A percentile compares a stretch with the other conserved stretches of the same genome.
These are phyloP conservation scores for Mortierella sp. DNA, from an alignment of 371 early-diverging fungal species.

Conservation along the genomic window DNA sequence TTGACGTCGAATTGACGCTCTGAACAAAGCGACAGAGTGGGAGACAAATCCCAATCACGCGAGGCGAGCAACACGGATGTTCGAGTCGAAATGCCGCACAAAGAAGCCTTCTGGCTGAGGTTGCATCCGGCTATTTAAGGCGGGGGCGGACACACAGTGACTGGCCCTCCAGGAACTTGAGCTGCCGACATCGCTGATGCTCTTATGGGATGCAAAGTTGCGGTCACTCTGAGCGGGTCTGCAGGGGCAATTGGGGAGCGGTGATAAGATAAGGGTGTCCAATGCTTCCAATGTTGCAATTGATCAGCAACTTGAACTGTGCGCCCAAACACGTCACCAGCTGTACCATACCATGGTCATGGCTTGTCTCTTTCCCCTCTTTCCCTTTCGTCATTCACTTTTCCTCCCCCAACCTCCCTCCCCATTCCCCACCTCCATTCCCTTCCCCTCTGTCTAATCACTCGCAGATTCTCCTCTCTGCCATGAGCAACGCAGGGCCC, in stretches of 20 bases:
- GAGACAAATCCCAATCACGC: conserved; percentile 56
- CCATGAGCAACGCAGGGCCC: conserved; percentile 11
- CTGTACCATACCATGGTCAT: too few relatives aligned
- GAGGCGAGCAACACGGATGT: conserved; percentile 55
- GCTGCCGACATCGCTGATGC: too few relatives aligned
- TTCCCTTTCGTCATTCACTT: background rate
- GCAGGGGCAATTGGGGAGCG: too few relatives aligned
- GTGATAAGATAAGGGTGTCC: too few relatives aligned
- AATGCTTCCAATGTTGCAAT: too few relatives aligned
- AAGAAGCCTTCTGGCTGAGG: conserved; percentile 15
- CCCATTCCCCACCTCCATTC: too few relatives aligned
- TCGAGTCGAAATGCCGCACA: conserved; percentile 55
- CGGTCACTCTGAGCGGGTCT: too few relatives aligned
- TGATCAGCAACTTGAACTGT: too few relatives aligned
- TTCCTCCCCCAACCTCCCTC: background rate
- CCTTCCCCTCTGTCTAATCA: too few relatives aligned
- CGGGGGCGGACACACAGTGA: background rate
- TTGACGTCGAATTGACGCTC: conserved; percentile 54
- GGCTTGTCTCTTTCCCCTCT: background rate
- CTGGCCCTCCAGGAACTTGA: background rate
- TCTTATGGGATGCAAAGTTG: too few relatives aligned
- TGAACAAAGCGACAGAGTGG: conserved; percentile 55
- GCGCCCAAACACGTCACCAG: too few relatives aligned
- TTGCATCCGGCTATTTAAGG: background rate
- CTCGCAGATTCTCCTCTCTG: too few relatives aligned